Base-by-base conservation (phyloP, 441 rosid genomes). In the Manihot esculenta region DNA sequence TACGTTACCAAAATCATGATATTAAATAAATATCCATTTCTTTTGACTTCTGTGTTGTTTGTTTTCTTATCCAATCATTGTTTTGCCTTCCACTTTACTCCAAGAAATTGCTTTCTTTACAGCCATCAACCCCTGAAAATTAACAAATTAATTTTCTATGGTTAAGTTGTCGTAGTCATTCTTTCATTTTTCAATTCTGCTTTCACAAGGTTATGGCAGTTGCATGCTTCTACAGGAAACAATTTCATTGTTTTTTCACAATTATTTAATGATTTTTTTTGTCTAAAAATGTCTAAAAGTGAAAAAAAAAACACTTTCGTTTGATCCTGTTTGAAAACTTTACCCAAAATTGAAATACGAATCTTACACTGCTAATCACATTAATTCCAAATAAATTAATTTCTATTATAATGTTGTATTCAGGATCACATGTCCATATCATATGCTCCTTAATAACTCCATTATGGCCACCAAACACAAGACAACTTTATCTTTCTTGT, bases 71-170 rank as follows among this genome's bases (percentile, higher is more conserved):
- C 33, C 57, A 2, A 26, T 62, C 70, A 50, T 53, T 45, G 17
- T 50, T 71, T 55, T 72, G 57, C 70, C 82, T 69, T 65, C 18
- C 57, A 66, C 7, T 33, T 10, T 53, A 72, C 79, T 72, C 77
- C 79, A 69, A 20, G 13, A 57, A 7, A 15, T 58, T 45, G 50
- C 66, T 72, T 50, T 64, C 77, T 15, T 27, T 27, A 45, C 59
- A 54, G 61, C 48, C 47, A 54, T 66, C 56, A 24, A 60, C 3
- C 44, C 12, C 21, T 2, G n/a, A 1, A 30, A 30, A 1, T 30
- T 60, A 17, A 70, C 55, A 11, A 49, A 3, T 33, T n/a, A 45
- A 0, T 30, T 27, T 44, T 51, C 5, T 68, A 23, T 63, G 64
- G 77, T 64, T 77, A 61, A 10, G 58, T n/a, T 41, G 70, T 67